Evolutionary conservation across 2,329 filamentous ascomycete genomes (phyloP), one percentile per base, ranked within the genome.

Genomic region (Exophiala xenobiotica): DNA sequence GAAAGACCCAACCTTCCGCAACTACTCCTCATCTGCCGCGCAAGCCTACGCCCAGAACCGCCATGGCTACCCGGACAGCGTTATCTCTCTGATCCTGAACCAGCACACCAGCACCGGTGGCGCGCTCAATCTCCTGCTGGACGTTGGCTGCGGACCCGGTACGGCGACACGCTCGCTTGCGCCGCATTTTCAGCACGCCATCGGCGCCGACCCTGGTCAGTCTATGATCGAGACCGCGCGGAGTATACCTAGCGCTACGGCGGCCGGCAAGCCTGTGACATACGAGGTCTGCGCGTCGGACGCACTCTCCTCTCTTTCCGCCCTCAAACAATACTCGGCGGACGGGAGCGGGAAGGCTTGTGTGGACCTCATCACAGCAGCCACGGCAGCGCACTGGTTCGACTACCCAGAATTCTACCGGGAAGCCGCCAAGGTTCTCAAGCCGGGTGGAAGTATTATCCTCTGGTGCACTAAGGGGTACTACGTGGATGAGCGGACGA

Each of bases 121-220:
- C 9, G 46, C 68, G 9, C 58, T 76, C 11, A 61, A 67, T 23
- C 68, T 65, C 2, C 54, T 81, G 0, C 61, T 81, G 9, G 80
- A 85, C 54, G 65, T 83, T 4, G 81, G 81, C 24, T 82, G 78
- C 59, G 80, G 81, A 0, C 79, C 80, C 0, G 81, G 80, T 3
- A 74, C 65, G 9, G 77, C 74, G 0, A 71, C 70, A 0, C 70
- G 74, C 2, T 68, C 66, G 4, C 68, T 83, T 1, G 73, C 75
- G 0, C 63, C 66, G 0, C 68, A 68, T 26, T 83, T 83, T 60
- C 50, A 61, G 1, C 62, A 68, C 20, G 75, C 68, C 6, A 64
- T 77, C 12, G 81, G 78, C 4, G 59, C 79, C 9, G 80, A 84
- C 54, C 70, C 78, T 0, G 74, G 75, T 2, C 65, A 68, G 11